Percentiles rank a stretch among this genome's conserved stretches.
These are phyloP conservation scores for Suillus spraguei DNA, from an alignment of 768 basidiomycete species.

Conservation along the genomic window DNA sequence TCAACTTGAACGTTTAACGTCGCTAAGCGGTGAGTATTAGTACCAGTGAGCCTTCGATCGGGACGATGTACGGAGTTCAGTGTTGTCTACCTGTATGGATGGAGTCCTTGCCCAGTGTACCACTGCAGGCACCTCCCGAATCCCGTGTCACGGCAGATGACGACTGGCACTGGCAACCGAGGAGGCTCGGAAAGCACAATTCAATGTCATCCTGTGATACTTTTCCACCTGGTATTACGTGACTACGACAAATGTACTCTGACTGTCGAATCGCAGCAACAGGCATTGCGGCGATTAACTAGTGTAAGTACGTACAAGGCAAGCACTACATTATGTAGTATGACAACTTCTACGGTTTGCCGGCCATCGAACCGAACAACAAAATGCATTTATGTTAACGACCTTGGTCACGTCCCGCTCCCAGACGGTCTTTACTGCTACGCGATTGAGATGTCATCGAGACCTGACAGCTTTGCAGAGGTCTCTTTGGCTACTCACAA, in stretches of 20 bases:
- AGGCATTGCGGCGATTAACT: background rate
- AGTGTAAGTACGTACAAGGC: background rate
- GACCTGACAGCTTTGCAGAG: background rate
- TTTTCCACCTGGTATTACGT: background rate
- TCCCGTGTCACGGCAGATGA: too few relatives aligned
- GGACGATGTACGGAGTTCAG: background rate
- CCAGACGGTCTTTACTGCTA: background rate
- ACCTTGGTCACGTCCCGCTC: background rate
- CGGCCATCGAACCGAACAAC: background rate
- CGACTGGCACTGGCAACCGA: background rate
- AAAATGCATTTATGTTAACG: background rate
- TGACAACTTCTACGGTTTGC: background rate
- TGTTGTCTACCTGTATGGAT: background rate
- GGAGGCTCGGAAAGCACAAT: background rate
- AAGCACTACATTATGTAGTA: too few relatives aligned
- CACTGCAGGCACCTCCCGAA: background rate
- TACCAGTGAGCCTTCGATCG: background rate
- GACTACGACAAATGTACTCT: background rate
- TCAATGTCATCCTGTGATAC: background rate
- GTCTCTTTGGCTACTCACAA: background rate
- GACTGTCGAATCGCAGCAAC: background rate
- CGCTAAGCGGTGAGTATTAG: too few relatives aligned
- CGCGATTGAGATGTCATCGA: slow-evolving; percentile 2
- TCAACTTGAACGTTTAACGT: too few relatives aligned
- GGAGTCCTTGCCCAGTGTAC: too few relatives aligned